A percentile compares a stretch with the other conserved stretches of the same genome.
Evolutionary conservation across 2,329 filamentous ascomycete species (phyloP).

Genomic region (Aspergillus pseudonomiae): DNA sequence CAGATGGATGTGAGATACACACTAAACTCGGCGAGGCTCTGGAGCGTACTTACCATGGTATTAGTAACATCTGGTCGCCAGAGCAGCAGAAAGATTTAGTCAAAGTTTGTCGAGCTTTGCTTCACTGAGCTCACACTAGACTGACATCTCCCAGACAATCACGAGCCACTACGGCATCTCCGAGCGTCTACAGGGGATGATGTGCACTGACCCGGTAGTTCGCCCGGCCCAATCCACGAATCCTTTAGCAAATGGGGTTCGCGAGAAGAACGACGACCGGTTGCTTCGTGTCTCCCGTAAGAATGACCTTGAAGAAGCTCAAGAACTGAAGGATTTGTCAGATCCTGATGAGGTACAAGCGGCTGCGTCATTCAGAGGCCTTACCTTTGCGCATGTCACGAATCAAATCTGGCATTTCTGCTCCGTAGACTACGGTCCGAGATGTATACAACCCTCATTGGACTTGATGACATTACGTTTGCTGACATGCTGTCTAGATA

Average conservation of each 20-base stretch:
- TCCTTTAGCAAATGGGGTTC: conserved; percentile 16
- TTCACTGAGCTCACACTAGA: neutral
- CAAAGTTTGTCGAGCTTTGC: conserved; percentile 33
- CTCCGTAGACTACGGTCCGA: conserved; percentile 68
- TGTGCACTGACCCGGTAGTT: conserved; percentile 59
- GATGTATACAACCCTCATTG: conserved; percentile 52
- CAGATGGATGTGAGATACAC: conserved; percentile 67
- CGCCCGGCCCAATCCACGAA: conserved; percentile 25
- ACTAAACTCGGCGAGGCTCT: neutral
- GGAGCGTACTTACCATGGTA: conserved; percentile 12
- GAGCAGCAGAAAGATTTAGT: conserved; percentile 61
- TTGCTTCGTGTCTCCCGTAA: conserved; percentile 16
- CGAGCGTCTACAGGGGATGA: conserved; percentile 64
- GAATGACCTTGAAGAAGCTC: conserved; percentile 38
- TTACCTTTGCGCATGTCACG: conserved; percentile 63
- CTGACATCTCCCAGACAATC: conserved; percentile 43
- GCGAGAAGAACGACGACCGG: conserved; percentile 12
- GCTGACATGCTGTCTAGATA: conserved; percentile 49
- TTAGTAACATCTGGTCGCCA: conserved; percentile 71
- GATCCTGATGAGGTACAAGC: conserved; percentile 26
- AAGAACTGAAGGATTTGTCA: conserved; percentile 25
- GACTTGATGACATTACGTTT: conserved; percentile 9
- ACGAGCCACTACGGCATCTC: conserved; percentile 70
- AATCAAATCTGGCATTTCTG: conserved; percentile 76
- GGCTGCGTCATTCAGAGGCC: conserved; percentile 30